Percentiles rank a stretch among this genome's conserved stretches.
Evolutionary conservation across 208 protist genomes (phyloP).

Genomic region (Jaenimonas drosophilae): DNA sequence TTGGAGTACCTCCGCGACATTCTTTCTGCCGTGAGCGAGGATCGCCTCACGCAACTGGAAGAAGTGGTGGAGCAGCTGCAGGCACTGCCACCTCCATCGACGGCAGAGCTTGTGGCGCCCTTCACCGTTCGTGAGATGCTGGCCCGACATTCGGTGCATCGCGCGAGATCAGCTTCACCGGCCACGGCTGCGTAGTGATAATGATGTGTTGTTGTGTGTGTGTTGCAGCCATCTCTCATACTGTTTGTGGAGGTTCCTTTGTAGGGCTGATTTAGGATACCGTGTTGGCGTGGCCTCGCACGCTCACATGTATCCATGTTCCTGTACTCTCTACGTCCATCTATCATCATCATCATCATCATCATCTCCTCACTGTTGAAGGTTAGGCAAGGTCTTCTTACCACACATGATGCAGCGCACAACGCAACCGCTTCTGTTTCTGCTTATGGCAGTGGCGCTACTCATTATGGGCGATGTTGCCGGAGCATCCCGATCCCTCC

Average conservation of each 20-base stretch:
- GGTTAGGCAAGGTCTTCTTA: too few species aligned
- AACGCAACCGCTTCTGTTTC: too few species aligned
- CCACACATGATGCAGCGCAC: too few species aligned
- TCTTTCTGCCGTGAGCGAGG: slow-evolving; percentile 65
- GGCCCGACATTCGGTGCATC: too few species aligned
- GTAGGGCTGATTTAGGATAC: not conserved
- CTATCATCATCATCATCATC: too few species aligned
- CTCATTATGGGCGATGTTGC: not conserved
- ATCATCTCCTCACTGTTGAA: too few species aligned
- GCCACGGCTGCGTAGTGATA: not conserved
- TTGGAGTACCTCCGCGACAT: slow-evolving; percentile 68
- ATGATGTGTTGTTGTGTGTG: not conserved
- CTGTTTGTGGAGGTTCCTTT: slow-evolving; percentile 1
- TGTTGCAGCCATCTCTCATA: slow-evolving; percentile 1
- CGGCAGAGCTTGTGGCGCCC: slow-evolving; percentile 6
- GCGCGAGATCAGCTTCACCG: too few species aligned
- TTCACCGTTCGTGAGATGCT: slow-evolving; percentile 1
- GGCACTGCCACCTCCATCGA: slow-evolving; percentile 10
- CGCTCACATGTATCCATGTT: too few species aligned
- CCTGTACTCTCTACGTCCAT: too few species aligned
- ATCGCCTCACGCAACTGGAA: slow-evolving; percentile 41
- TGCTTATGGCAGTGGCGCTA: too few species aligned
- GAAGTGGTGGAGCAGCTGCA: slow-evolving; percentile 21
- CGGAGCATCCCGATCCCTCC: slow-evolving; percentile 5
- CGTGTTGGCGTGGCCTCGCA: too few species aligned